These are phyloP conservation scores for Craspedostauros australis DNA, from an alignment of 108 stramenopile genomes.

Conservation along the genomic window DNA sequence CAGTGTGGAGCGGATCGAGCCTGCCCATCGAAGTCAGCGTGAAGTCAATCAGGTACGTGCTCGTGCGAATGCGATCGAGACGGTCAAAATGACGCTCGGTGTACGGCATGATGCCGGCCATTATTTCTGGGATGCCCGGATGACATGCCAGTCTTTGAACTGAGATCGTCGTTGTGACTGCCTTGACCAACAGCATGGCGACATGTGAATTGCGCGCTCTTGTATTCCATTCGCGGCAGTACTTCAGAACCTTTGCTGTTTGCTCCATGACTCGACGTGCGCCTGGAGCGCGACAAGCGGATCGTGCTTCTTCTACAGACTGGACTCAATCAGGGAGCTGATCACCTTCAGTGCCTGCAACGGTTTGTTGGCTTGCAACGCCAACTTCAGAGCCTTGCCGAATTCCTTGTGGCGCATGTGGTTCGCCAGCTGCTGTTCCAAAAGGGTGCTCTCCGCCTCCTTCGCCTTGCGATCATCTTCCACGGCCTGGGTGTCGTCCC, in stretches of 20 bases:
- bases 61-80: conserved; percentile 63
- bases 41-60: conserved; percentile 71
- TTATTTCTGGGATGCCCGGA: conserved; percentile 64
- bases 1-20: conserved; percentile 37
- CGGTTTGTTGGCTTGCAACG: conserved; percentile 82
- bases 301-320: conserved; percentile 19
- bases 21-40: conserved; percentile 64
- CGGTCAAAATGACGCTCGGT: conserved; percentile 87
- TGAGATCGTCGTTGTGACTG: conserved; percentile 63
- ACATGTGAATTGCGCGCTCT: conserved; percentile 72
- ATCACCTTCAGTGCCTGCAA: conserved; percentile 70
- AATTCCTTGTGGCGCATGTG: conserved; percentile 85
- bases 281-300: conserved; percentile 54
- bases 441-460: conserved; percentile 66
- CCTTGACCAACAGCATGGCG: conserved; percentile 65
- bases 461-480: conserved; percentile 58
- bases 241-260: conserved; percentile 65
- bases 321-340: conserved; percentile 65
- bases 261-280: conserved; percentile 47
- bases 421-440: conserved; percentile 84
- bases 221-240: conserved; percentile 89
- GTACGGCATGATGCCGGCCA: conserved; percentile 77
- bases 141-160: conserved; percentile 47
- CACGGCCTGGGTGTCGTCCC: conserved; percentile 81
- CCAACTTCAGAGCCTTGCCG: conserved; percentile 74